Base-by-base conservation (phyloP, 768 basidiomycete species). In the Serendipita sp. region DNA sequence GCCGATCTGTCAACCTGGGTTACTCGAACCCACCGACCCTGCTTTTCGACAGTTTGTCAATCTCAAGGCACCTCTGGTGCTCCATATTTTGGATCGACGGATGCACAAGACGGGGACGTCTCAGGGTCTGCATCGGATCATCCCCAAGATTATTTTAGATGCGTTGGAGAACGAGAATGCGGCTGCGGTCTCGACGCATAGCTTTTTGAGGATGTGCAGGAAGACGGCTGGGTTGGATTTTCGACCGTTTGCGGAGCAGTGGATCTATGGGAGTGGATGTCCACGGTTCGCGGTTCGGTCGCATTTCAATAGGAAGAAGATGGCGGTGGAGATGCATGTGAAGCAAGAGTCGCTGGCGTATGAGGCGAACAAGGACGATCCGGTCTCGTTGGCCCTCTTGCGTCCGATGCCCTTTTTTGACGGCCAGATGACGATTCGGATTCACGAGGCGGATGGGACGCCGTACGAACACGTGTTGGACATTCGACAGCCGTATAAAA, bases 391-490 rank as follows among this genome's bases (percentile, higher is more conserved):
- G 53, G 77, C 82, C 61, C 74, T 82, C 26, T 72, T 83, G n/a
- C 90, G 90, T 69, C 93, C 94, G 22, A 88, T 96, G 1, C 76
- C 81, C 4, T 83, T 90, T 68, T 99, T 99, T 67, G 94, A 97
- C 84, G 96, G 96, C 17, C 90, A 93, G 78, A 91, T 99, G 87
- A 98, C 96, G 28, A 87, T 99, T 64, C 90, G 96, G 31, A 96
- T 98, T 60, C 95, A 98, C 69, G 96, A 99, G 77, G 96, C 95
- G 0, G 96, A 99, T 71, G 96, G 95, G 2, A 98, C 96, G 41
- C 95, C 96, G 0, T 98, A 97, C 70, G 96, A 99, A 71, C 96
- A 99, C 70, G 91, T 99, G 24, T 78, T 99, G 43, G 92, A 96
- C 70, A 90, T 98, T 64, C 84, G 85, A 42, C 82, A 80, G 26